Evolutionary conservation across 2,329 filamentous ascomycete species (phyloP).

Genomic region (Knoxdaviesia proteae): DNA sequence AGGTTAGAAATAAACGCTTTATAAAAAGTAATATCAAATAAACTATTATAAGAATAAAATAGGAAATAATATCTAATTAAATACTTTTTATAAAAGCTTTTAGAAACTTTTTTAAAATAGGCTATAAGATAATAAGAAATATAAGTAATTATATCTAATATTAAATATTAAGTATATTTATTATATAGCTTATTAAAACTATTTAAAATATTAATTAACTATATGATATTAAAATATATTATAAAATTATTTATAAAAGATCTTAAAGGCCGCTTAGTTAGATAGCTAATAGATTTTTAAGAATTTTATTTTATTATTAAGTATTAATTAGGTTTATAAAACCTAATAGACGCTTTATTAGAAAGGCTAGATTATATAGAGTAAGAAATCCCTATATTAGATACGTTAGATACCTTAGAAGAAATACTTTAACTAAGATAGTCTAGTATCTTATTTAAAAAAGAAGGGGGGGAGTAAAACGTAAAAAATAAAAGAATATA

Average conservation of each 20-base stretch:
- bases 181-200: neutral
- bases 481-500: too few relatives aligned
- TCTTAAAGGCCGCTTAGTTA: neutral
- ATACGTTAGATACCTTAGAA: too few relatives aligned
- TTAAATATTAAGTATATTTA: neutral
- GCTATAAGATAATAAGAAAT: neutral
- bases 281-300: neutral
- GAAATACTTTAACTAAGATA: too few relatives aligned
- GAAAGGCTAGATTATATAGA: too few relatives aligned
- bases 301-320: neutral
- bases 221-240: neutral
- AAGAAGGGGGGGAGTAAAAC: too few relatives aligned
- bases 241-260: neutral
- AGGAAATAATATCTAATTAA: conserved; percentile 1
- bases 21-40: too few relatives aligned
- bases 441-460: too few relatives aligned
- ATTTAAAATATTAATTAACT: neutral
- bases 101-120: neutral
- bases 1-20: too few relatives aligned
- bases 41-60: neutral
- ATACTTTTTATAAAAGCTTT: neutral
- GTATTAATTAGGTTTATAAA: neutral
- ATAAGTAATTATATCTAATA: too few relatives aligned
- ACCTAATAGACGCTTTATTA: neutral
- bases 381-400: too few relatives aligned